A percentile compares a stretch with the other conserved stretches of the same genome.
phyloP scores from a whole-genome alignment of 768 basidiomycete species.

The Tephrocybe rancida region DNA sequence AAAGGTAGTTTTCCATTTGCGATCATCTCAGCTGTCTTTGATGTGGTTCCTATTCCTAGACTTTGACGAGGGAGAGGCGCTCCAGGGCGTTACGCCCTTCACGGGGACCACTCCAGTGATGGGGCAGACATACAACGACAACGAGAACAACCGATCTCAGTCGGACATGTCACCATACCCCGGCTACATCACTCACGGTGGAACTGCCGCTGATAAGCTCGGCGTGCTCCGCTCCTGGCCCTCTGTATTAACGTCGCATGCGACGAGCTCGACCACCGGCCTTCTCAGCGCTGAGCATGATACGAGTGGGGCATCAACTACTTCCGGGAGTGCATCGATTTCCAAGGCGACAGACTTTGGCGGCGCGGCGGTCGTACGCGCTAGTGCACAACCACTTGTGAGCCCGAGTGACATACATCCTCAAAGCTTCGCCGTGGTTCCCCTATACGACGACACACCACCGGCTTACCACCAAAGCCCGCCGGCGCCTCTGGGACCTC shows the following conservation, averaged over 20 bases:
- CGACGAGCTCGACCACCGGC: neutral
- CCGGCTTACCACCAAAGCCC: constrained; percentile 5
- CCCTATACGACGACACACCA: constrained; percentile 4
- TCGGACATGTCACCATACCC: neutral
- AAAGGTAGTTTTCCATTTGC: neutral
- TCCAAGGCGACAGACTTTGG: neutral
- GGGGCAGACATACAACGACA: neutral
- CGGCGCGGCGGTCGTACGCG: neutral
- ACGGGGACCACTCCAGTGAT: neutral
- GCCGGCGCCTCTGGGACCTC: neutral
- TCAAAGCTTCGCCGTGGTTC: neutral
- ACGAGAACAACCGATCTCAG: neutral
- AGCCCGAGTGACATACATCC: neutral
- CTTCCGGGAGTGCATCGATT: neutral
- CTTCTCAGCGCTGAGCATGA: neutral
- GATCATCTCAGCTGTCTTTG: neutral
- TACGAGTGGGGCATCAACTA: neutral
- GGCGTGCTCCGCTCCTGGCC: neutral
- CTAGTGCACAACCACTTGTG: neutral
- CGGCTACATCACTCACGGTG: constrained; percentile 1
- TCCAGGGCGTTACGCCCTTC: constrained; percentile 2
- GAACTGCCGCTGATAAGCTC: neutral
- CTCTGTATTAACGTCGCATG: neutral
- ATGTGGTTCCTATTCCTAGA: neutral
- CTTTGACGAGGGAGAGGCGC: neutral